Evolutionary conservation across 495 filamentous ascomycete genomes (phyloP).

Genomic region (Neurospora cerealis): DNA sequence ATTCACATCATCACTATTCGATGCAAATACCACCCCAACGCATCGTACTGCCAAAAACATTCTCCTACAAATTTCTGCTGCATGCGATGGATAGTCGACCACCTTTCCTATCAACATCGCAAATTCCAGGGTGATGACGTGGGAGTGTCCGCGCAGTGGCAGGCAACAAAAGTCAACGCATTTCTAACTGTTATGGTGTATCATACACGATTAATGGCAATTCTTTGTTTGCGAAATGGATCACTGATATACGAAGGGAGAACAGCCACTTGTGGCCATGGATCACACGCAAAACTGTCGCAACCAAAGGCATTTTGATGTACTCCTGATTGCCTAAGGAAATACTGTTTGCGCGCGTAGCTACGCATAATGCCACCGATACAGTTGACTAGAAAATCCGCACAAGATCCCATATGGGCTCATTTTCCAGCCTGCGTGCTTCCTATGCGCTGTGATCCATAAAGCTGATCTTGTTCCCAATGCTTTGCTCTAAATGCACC

Average conservation of each 20-base stretch:
- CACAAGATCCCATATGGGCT: background rate
- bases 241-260: background rate
- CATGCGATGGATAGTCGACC: background rate
- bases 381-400: background rate
- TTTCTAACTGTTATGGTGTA: background rate
- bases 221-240: background rate
- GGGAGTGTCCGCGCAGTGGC: background rate
- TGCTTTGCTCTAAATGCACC: background rate
- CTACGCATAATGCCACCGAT: background rate
- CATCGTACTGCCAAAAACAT: background rate
- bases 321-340: background rate
- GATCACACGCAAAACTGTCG: background rate
- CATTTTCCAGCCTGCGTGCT: background rate
- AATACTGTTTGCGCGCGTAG: background rate
- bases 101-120: background rate
- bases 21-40: background rate
- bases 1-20: background rate
- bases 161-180: background rate
- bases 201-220: background rate
- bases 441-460: background rate
- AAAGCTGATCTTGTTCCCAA: background rate
- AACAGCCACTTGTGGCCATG: background rate
- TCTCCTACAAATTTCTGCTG: background rate
- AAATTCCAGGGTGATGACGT: background rate
- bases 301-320: background rate